These are phyloP conservation scores for Lichtheimia ramosa DNA, from an alignment of 371 early-diverging fungal genomes.

Conservation along the genomic window DNA sequence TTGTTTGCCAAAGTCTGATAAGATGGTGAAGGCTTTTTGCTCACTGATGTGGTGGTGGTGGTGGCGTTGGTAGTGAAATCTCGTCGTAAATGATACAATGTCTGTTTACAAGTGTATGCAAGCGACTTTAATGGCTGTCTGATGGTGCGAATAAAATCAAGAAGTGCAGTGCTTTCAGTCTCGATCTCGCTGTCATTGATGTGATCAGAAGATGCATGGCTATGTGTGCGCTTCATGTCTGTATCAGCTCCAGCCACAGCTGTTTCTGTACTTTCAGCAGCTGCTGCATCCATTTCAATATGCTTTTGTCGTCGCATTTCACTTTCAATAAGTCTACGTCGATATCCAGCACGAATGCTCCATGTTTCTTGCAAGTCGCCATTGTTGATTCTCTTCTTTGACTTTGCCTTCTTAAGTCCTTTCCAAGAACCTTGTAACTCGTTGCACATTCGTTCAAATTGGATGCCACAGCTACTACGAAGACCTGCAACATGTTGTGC, in stretches of 20 bases:
- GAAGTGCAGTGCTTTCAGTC: constrained; percentile 22
- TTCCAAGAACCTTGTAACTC: constrained; percentile 1
- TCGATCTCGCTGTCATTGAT: neutral
- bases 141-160: constrained; percentile 58
- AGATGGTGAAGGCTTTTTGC: constrained; percentile 16
- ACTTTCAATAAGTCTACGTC: constrained; percentile 36
- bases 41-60: neutral
- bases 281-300: neutral
- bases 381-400: neutral
- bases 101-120: constrained; percentile 65
- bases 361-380: constrained; percentile 17
- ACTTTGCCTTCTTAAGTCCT: neutral
- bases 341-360: constrained; percentile 46
- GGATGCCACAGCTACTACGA: constrained; percentile 65
- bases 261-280: neutral
- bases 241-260: neutral
- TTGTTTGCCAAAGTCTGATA: constrained; percentile 27
- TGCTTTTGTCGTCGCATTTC: constrained; percentile 44
- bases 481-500: constrained; percentile 70
- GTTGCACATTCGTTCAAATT: constrained; percentile 60
- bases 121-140: constrained; percentile 64
- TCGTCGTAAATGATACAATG: constrained; percentile 50
- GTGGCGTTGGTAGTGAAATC: too few relatives aligned
- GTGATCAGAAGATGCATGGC: neutral
- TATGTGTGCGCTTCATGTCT: neutral